Conservation (phyloP, 1,139 yeast species). For the Geotrichum histeridarum region DNA sequence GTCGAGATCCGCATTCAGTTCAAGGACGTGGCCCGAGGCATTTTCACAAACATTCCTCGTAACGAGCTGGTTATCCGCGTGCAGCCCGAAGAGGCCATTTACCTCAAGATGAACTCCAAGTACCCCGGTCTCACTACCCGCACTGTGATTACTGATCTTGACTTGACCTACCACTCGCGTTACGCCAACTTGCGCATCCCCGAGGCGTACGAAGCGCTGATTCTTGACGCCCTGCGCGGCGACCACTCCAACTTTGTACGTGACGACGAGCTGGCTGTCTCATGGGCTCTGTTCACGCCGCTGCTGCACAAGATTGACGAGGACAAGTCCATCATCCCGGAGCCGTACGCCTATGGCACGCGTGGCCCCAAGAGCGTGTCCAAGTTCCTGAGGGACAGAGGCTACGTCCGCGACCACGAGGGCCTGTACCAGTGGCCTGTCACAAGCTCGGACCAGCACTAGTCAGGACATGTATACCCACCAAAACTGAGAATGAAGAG, state of each 20-base stretch:
- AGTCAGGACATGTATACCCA: no score
- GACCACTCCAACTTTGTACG: constrained; percentile 97
- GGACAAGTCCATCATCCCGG: constrained; percentile 40
- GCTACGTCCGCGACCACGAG: constrained; percentile 53
- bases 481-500: no score
- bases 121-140: constrained; percentile 84
- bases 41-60: constrained; percentile 47
- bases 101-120: constrained; percentile 85
- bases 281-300: constrained; percentile 93
- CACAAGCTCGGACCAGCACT: constrained; percentile 22
- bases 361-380: constrained; percentile 74
- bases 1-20: constrained; percentile 94
- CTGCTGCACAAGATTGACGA: constrained; percentile 74
- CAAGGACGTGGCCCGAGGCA: constrained; percentile 69
- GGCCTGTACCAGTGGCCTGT: constrained; percentile 33
- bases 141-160: constrained; percentile 82
- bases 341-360: constrained; percentile 85
- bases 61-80: constrained; percentile 90
- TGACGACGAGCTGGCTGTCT: constrained; percentile 91
- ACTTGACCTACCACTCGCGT: constrained; percentile 75
- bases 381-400: constrained; percentile 57
- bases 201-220: constrained; percentile 94
- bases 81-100: constrained; percentile 93
- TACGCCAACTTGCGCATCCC: constrained; percentile 73
- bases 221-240: constrained; percentile 83